Conservation (phyloP, 192 early-diverging fungal genomes). For the Mortierella alpina region DNA sequence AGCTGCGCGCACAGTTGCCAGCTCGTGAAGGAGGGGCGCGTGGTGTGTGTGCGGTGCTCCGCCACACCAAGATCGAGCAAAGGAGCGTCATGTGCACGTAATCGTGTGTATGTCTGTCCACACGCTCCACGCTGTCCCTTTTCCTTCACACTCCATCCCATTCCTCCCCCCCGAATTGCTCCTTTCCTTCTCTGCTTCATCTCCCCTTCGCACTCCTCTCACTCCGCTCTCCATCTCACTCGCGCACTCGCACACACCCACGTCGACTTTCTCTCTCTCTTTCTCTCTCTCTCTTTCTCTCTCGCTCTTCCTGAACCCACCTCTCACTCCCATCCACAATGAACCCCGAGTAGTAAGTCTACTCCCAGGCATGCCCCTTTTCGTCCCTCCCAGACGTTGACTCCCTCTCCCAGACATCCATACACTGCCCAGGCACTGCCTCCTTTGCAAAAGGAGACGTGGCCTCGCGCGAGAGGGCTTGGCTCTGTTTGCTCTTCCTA, state of each 20-base stretch:
- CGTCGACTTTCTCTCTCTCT: too few species aligned
- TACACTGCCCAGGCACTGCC: too few species aligned
- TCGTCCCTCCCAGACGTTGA: background rate
- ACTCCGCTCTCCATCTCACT: background rate
- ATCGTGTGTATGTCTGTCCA: background rate
- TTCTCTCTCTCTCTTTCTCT: background rate
- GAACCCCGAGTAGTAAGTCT: slow-evolving; percentile 62
- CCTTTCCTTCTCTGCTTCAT: background rate
- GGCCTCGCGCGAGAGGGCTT: background rate
- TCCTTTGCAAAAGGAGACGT: background rate
- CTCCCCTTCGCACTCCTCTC: background rate
- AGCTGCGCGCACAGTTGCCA: background rate
- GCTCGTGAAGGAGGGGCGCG: background rate
- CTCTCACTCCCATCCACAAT: slow-evolving; percentile 8
- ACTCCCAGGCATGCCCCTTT: background rate
- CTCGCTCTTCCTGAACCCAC: background rate
- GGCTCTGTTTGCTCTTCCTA: background rate
- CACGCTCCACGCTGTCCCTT: background rate
- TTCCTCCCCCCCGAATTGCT: background rate
- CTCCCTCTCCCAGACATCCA: background rate
- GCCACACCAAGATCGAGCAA: background rate
- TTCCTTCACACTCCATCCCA: background rate
- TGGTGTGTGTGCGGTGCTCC: too few species aligned
- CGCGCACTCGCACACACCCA: background rate
- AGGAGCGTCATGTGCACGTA: background rate